phyloP scores from a whole-genome alignment of 1,139 yeast genomes.

The Casaregolazyma suthepensis region DNA sequence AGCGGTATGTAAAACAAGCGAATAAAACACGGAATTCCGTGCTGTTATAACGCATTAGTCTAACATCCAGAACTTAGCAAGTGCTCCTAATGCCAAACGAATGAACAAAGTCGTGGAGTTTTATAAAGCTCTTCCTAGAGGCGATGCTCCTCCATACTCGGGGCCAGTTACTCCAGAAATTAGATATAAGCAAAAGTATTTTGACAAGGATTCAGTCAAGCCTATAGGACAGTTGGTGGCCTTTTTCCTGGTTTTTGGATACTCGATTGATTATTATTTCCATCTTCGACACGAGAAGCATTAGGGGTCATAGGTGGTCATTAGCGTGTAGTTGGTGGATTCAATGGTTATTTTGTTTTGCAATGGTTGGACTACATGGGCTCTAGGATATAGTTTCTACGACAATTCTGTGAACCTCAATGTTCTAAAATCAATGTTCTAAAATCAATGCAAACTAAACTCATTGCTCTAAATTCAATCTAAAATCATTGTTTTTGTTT shows the following conservation, averaged over 20 bases:
- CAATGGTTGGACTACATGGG: too few species aligned
- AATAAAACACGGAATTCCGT: not conserved
- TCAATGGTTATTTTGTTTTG: too few species aligned
- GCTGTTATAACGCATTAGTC: not conserved
- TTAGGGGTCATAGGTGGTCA: not conserved
- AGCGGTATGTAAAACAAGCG: conserved; percentile 64
- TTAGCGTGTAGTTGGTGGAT: too few species aligned
- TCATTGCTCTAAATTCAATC: too few species aligned
- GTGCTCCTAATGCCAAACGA: conserved; percentile 95
- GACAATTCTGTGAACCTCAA: too few species aligned
- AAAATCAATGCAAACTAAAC: too few species aligned
- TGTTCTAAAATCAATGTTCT: too few species aligned
- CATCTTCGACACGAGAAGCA: conserved; percentile 54
- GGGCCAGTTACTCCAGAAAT: conserved; percentile 61
- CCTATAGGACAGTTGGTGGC: conserved; percentile 74
- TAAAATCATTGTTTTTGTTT: too few species aligned
- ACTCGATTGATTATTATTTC: conserved; percentile 90
- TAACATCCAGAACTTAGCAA: conserved; percentile 65
- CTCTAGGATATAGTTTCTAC: too few species aligned
- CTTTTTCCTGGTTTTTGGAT: conserved; percentile 69
- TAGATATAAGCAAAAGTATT: conserved; percentile 59
- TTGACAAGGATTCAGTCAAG: conserved; percentile 64
- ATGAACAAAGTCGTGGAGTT: conserved; percentile 92
- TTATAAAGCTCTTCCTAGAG: conserved; percentile 95
- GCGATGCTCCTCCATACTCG: conserved; percentile 70